Evolutionary conservation across 805 yeast species (phyloP).

Genomic region (Teunomyces tritomae): DNA sequence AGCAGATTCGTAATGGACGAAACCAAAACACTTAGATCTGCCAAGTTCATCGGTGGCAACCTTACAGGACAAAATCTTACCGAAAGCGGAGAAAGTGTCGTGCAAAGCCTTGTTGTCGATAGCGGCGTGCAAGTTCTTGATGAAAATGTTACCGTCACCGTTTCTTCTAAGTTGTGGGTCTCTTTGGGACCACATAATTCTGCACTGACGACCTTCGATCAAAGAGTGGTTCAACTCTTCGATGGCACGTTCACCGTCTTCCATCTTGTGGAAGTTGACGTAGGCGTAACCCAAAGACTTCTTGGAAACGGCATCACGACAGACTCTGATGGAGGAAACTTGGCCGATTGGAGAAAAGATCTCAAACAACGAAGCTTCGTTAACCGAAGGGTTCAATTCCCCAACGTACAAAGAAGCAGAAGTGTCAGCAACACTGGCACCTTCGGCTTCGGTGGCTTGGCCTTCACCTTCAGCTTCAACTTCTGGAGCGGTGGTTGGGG

Average conservation of each 20-base stretch:
- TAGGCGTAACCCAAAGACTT: conserved; percentile 97
- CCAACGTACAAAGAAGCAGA: conserved; percentile 95
- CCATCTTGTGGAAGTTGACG: conserved; percentile 87
- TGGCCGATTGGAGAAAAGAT: conserved; percentile 92
- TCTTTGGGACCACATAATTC: conserved; percentile 99
- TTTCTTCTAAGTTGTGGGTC: conserved; percentile 93
- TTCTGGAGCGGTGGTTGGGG: conserved; percentile 22
- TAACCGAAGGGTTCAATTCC: conserved; percentile 88
- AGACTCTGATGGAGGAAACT: conserved; percentile 95
- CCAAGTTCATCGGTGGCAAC: conserved; percentile 94
- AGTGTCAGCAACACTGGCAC: conserved; percentile 47
- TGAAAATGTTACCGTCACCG: conserved; percentile 95
- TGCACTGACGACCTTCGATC: conserved; percentile 94
- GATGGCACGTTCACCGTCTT: conserved; percentile 91
- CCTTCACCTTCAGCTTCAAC: conserved; percentile 28
- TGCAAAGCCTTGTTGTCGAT: conserved; percentile 98
- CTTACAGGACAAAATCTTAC: conserved; percentile 93
- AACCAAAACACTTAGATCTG: conserved; percentile 92
- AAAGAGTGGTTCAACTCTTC: conserved; percentile 92
- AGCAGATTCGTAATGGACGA: conserved; percentile 91
- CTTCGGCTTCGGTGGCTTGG: conserved; percentile 29
- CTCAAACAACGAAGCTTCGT: conserved; percentile 93
- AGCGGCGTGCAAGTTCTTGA: conserved; percentile 97
- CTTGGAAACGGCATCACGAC: conserved; percentile 97
- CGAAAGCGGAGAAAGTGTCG: conserved; percentile 96